These are phyloP conservation scores for Lipomyces chichibuensis DNA, from an alignment of 805 yeast genomes.

Conservation along the genomic window DNA sequence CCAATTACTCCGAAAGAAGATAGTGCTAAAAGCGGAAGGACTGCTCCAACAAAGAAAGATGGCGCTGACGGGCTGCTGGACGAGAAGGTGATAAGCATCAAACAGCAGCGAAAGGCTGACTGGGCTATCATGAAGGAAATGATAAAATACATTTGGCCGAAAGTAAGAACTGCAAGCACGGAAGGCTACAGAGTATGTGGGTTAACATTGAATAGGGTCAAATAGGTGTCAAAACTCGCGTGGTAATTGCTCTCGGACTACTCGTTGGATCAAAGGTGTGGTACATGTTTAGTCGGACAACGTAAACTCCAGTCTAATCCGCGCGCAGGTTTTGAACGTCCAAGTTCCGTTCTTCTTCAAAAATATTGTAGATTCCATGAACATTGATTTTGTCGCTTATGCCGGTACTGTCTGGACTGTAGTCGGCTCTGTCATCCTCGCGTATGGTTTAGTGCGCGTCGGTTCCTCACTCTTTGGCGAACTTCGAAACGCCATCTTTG, in stretches of 20 bases:
- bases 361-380: slow-evolving; percentile 86
- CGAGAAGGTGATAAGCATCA: slow-evolving; percentile 16
- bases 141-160: slow-evolving; percentile 79
- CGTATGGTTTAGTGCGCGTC: slow-evolving; percentile 91
- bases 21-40: background rate
- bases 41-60: background rate
- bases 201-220: slow-evolving; percentile 48
- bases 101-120: slow-evolving; percentile 33
- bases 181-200: background rate
- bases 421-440: slow-evolving; percentile 70
- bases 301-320: background rate
- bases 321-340: slow-evolving; percentile 65
- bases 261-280: slow-evolving; percentile 70
- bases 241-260: slow-evolving; percentile 70
- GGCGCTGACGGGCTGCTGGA: slow-evolving; percentile 21
- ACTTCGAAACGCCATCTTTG: slow-evolving; percentile 91
- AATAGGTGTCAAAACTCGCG: slow-evolving; percentile 68
- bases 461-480: slow-evolving; percentile 96
- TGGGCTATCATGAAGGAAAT: slow-evolving; percentile 61
- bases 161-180: slow-evolving; percentile 13
- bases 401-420: slow-evolving; percentile 66
- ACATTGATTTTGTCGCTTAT: slow-evolving; percentile 76
- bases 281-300: background rate
- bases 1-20: background rate
- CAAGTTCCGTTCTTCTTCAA: slow-evolving; percentile 96